Percentiles rank a stretch among this genome's conserved stretches.
phyloP scores from a whole-genome alignment of 768 basidiomycete species.

The Tephrocybe sp. region DNA sequence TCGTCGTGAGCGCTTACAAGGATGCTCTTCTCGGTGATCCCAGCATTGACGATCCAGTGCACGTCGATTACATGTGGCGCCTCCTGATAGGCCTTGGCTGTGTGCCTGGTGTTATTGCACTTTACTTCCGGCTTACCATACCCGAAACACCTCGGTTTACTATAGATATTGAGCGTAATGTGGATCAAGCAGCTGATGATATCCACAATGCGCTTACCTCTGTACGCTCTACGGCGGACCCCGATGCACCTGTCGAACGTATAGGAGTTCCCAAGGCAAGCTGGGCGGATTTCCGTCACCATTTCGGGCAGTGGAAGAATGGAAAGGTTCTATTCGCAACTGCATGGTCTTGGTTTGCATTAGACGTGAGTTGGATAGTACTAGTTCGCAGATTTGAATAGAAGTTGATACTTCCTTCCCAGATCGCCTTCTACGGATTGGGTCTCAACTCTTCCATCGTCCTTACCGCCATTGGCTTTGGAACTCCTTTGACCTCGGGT shows the following conservation, averaged over 20 bases:
- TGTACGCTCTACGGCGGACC: conserved; percentile 47
- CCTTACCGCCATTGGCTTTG: conserved; percentile 71
- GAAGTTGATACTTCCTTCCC: conserved; percentile 2
- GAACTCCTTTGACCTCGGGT: conserved; percentile 29
- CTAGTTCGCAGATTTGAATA: neutral
- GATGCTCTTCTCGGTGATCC: conserved; percentile 40
- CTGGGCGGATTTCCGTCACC: conserved; percentile 58
- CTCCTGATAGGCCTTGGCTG: conserved; percentile 85
- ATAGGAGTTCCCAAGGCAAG: conserved; percentile 69
- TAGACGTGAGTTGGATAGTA: conserved; percentile 52
- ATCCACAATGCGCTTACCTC: conserved; percentile 63
- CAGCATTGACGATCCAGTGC: conserved; percentile 33
- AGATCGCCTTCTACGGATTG: conserved; percentile 88
- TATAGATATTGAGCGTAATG: conserved; percentile 86
- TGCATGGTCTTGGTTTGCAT: conserved; percentile 84
- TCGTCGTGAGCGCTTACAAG: conserved; percentile 71
- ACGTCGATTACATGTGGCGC: conserved; percentile 81
- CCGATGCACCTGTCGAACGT: conserved; percentile 56
- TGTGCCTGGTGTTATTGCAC: conserved; percentile 75
- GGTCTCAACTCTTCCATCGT: conserved; percentile 80
- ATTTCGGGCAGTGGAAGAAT: conserved; percentile 77
- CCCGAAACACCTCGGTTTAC: conserved; percentile 88
- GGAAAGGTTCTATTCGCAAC: conserved; percentile 75
- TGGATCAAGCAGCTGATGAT: conserved; percentile 69
- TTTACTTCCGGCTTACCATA: conserved; percentile 91